Conservation (phyloP, 2,329 filamentous ascomycete genomes). For the Exophiala sideris region DNA sequence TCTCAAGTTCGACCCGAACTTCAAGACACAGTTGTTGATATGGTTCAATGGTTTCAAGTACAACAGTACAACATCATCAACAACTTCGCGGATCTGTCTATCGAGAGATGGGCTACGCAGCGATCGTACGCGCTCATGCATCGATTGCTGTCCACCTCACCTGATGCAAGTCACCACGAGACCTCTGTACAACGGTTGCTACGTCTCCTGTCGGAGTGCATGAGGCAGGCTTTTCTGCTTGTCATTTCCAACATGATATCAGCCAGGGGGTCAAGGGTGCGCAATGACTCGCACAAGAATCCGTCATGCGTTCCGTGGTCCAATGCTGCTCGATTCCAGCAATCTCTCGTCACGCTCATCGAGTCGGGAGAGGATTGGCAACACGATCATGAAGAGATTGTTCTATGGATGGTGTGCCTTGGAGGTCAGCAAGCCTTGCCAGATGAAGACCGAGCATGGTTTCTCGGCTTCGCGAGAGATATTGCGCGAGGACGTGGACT, state of each 20-base stretch:
- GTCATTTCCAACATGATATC: slow-evolving; percentile 6
- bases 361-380: slow-evolving; percentile 2
- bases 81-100: slow-evolving; percentile 3
- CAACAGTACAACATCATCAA: slow-evolving; percentile 10
- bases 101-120: slow-evolving; percentile 9
- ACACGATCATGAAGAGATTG: slow-evolving; percentile 8
- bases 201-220: slow-evolving; percentile 9
- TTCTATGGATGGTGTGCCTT: slow-evolving; percentile 17
- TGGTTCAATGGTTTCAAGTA: slow-evolving; percentile 19
- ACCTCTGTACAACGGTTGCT: background rate
- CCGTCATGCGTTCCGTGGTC: slow-evolving; percentile 5
- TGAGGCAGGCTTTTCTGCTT: slow-evolving; percentile 14
- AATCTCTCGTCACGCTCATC: slow-evolving; percentile 1
- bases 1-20: background rate
- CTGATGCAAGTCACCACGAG: background rate
- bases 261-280: background rate
- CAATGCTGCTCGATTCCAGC: slow-evolving; percentile 1
- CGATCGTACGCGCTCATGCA: slow-evolving; percentile 11
- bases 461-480: slow-evolving; percentile 6
- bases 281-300: background rate
- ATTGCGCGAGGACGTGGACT: background rate
- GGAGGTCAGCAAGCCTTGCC: slow-evolving; percentile 4
- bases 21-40: slow-evolving; percentile 5
- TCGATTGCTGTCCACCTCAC: slow-evolving; percentile 10
- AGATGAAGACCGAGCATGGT: slow-evolving; percentile 9